Base-by-base conservation (phyloP, 306 rosid genomes). In the Prunus mongolica region DNA sequence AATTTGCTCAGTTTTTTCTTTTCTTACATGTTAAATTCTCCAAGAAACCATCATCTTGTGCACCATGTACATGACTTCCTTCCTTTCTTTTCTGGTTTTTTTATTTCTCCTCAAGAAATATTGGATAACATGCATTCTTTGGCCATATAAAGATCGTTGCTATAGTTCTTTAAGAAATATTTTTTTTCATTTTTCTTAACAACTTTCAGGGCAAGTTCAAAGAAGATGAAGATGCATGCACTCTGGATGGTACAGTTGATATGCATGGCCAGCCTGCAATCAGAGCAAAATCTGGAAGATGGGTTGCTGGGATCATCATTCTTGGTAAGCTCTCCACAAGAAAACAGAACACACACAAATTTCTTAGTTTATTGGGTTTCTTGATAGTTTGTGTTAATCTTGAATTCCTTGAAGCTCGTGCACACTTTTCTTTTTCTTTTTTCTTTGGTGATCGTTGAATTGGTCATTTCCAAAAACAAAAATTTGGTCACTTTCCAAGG, bases 221-320 rank as follows among this genome's bases (percentile, higher is more conserved):
- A 75, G 91, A 86, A 61, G 95, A 87, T 57, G 57, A 81, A 69
- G 90, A 89, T 56, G 89, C 75, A 30, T 15, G 77, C 69, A 88
- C 98, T 83, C 97, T 91, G 78, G 99, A 96, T 82, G 98, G 99
- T 5, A 89, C 86, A 45, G 89, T 96, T 66, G 97, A 89, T 78
- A 82, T 85, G 89, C 91, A 91, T 66, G 93, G 92, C 68, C 87
- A 80, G 28, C 96, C 97, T 19, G 99, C 99, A 62, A 91, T 92
- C 75, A 84, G 91, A 82, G 71, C 79, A 65, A 89, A 91, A 87
- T 88, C 99, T 34, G 99, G 99, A 66, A 76, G 88, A 83, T 92
- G 99, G 99, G 75, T 81, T 77, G 99, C 98, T 69, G 99, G 89
- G 84, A 91, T 63, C 58, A 91, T 92, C 87, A 82, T 96, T 65